phyloP scores from a whole-genome alignment of 1,284 basidiomycete genomes.

The Naganishia albida region DNA sequence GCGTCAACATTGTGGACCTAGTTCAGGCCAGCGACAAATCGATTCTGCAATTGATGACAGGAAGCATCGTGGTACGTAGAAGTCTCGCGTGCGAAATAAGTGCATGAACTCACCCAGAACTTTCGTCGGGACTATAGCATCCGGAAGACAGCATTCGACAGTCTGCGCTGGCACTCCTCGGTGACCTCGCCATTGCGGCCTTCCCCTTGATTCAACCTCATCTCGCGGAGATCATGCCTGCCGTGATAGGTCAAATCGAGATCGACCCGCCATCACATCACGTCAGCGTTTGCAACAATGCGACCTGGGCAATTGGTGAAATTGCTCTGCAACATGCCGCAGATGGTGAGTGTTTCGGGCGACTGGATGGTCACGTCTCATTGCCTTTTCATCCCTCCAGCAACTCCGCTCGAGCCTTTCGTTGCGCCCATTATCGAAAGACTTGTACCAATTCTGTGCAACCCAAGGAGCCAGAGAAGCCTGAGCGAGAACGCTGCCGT shows the following conservation, averaged over 20 bases:
- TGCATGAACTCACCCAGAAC: background rate
- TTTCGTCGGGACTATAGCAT: constrained; percentile 58
- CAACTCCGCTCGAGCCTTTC: constrained; percentile 82
- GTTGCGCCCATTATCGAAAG: constrained; percentile 82
- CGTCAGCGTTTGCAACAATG: constrained; percentile 97
- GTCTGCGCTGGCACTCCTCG: constrained; percentile 94
- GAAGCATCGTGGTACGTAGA: constrained; percentile 69
- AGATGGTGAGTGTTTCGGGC: constrained; percentile 37
- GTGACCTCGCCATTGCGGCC: constrained; percentile 96
- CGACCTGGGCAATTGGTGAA: constrained; percentile 99
- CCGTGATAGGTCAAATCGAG: constrained; percentile 86
- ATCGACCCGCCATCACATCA: constrained; percentile 72
- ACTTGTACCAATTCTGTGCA: constrained; percentile 86
- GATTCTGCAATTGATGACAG: constrained; percentile 73
- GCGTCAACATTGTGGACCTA: constrained; percentile 70
- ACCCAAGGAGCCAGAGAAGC: constrained; percentile 87
- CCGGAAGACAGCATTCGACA: constrained; percentile 93
- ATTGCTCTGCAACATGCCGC: constrained; percentile 78
- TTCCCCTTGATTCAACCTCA: constrained; percentile 73
- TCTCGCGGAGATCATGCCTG: constrained; percentile 83
- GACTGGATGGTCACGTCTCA: constrained; percentile 12
- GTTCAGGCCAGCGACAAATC: constrained; percentile 71
- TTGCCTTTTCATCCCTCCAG: constrained; percentile 56
- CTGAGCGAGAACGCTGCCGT: constrained; percentile 98
- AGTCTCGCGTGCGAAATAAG: background rate